Conservation (phyloP, 768 basidiomycete species). For the Kwoniella heveanensis region DNA sequence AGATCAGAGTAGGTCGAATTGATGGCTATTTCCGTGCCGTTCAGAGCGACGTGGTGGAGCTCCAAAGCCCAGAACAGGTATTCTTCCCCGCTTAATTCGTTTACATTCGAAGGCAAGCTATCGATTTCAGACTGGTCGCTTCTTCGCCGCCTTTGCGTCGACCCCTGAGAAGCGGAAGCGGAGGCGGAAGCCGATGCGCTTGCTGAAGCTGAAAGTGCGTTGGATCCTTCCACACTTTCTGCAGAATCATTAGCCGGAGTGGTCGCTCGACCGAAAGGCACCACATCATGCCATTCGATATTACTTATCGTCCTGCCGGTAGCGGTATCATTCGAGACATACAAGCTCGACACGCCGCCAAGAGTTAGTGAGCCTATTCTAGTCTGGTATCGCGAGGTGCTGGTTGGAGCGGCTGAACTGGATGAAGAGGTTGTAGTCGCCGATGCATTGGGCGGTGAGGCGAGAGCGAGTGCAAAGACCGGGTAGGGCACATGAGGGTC, state of each 20-base stretch:
- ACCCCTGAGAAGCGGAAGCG: neutral
- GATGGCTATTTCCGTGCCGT: constrained; percentile 42
- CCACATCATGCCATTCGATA: constrained; percentile 51
- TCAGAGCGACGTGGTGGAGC: constrained; percentile 43
- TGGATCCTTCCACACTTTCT: neutral
- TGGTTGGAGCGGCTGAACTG: constrained; percentile 29
- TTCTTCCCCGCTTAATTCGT: constrained; percentile 31
- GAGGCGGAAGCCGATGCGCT: constrained; percentile 1
- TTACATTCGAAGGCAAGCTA: constrained; percentile 9
- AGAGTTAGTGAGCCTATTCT: constrained; percentile 37
- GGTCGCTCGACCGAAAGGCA: constrained; percentile 38
- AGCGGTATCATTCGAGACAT: constrained; percentile 20
- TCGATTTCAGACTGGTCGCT: constrained; percentile 4
- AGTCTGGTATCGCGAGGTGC: constrained; percentile 21
- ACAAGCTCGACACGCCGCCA: constrained; percentile 43
- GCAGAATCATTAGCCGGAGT: constrained; percentile 13
- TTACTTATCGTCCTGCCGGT: constrained; percentile 38
- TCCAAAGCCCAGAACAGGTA: constrained; percentile 46
- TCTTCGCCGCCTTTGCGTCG: neutral
- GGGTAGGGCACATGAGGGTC: constrained; percentile 38
- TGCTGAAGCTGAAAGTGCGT: constrained; percentile 6
- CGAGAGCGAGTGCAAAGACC: constrained; percentile 42
- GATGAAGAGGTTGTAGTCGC: constrained; percentile 20
- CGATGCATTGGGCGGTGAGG: constrained; percentile 24
- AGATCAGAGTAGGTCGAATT: constrained; percentile 41